Evolutionary conservation across 179 eudicot genomes (phyloP), one percentile per base, ranked within the genome.

Genomic region (Corrigiola litoralis): DNA sequence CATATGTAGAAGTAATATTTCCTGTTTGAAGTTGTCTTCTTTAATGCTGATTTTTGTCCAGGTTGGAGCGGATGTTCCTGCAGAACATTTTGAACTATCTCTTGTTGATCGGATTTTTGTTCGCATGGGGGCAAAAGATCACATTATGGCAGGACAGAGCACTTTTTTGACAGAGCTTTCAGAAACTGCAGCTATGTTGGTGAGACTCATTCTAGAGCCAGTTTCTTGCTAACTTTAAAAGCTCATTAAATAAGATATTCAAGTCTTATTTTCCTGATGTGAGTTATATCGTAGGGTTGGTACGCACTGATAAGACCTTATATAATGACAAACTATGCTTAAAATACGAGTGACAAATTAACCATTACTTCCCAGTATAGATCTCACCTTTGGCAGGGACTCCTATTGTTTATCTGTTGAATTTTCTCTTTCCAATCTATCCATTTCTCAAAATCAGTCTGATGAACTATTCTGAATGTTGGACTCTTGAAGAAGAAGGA

Each of bases 51-150:
- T 48, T 71, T 62, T 66, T 71, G 36, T 37, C 18, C 79, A 95
- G 99, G 71, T 95, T 42, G 99, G 99, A 66, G 97, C 96, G 6
- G 84, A 88, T 81, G 97, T 88, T 17, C 99, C 99, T 64, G 99
- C 99, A 23, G 87, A 80, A 75, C 70, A 79, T 36, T 91, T 95
- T 77, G 77, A 78, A 62, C 70, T 95, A 77, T 91, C 97, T 37
- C 95, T 88, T 61, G 84, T 91, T 69, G 99, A 95, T 63, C 78
- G 84, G 21, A 83, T 95, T 12, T 95, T 91, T 77, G 97, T 95
- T 54, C 87, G 99, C 41, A 95, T 95, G 99, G 99, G 99, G 52
- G 99, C 97, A 55, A 91, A 82, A 78, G 99, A 95, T 84, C 95
- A 95, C 66, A 95, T 95, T 61, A 91, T 95, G 95, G 90, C 97